Conservation (phyloP, 164 flowering plant species). For the Nymphaea colorata region DNA sequence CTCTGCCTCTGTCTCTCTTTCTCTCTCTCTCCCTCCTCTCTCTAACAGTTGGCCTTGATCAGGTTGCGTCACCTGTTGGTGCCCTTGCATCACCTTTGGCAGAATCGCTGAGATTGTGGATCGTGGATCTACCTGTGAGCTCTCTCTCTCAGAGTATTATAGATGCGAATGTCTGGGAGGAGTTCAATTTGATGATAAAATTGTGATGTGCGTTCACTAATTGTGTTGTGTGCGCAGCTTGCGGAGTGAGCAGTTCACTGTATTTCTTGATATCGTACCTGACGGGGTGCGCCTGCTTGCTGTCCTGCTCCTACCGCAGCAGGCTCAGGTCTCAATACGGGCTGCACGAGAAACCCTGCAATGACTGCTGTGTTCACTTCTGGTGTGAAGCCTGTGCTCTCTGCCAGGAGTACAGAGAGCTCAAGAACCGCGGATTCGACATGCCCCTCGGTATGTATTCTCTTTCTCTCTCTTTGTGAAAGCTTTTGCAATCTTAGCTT, state of each 20-base stretch:
- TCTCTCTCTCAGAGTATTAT: not conserved
- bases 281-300: not conserved
- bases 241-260: not conserved
- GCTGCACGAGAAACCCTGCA: not conserved
- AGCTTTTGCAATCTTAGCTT: too few relatives aligned
- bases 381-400: not conserved
- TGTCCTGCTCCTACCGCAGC: not conserved
- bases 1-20: not conserved
- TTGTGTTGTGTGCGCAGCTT: not conserved
- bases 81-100: constrained; percentile 52
- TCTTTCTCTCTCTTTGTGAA: too few relatives aligned
- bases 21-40: not conserved
- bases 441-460: not conserved
- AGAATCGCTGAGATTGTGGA: constrained; percentile 35
- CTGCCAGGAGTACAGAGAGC: not conserved
- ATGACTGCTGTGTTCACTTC: not conserved
- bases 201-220: too few relatives aligned
- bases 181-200: too few relatives aligned
- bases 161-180: too few relatives aligned
- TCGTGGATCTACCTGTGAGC: constrained; percentile 10
- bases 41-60: not conserved
- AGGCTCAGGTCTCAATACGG: not conserved
- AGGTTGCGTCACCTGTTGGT: constrained; percentile 53
- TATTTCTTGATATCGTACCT: not conserved
- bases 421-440: not conserved